Evolutionary conservation across 108 stramenopile species (phyloP).

Genomic region (Nitzschia sp.): DNA sequence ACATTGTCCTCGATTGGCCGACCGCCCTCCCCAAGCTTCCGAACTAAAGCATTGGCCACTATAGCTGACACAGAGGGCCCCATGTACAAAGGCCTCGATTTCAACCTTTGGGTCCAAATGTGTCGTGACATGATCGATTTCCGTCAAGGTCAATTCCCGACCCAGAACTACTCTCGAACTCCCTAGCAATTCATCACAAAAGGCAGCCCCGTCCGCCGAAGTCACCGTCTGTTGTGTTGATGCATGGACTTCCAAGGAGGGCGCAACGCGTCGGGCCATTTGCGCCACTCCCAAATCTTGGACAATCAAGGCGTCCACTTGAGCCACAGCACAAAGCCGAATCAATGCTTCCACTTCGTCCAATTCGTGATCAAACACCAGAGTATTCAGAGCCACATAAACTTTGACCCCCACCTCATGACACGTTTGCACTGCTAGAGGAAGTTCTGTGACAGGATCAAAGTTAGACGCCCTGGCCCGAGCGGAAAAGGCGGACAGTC

Average conservation of each 20-base stretch:
- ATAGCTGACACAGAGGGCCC: conserved; percentile 74
- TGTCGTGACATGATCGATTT: conserved; percentile 48
- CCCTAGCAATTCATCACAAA: conserved; percentile 39
- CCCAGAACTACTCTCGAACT: conserved; percentile 68
- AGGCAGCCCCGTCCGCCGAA: conserved; percentile 61
- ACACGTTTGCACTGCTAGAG: conserved; percentile 42
- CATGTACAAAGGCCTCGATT: conserved; percentile 81
- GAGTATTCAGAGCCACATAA: conserved; percentile 67
- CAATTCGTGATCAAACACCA: conserved; percentile 71
- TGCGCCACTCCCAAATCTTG: conserved; percentile 66
- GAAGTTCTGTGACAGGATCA: conserved; percentile 51
- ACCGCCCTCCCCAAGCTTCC: conserved; percentile 74
- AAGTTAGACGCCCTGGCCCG: conserved; percentile 74
- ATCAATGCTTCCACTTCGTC: conserved; percentile 57
- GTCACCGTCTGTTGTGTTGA: conserved; percentile 78
- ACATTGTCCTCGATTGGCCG: conserved; percentile 79
- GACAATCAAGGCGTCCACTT: conserved; percentile 78
- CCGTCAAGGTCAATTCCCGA: conserved; percentile 55
- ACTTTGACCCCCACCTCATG: conserved; percentile 58
- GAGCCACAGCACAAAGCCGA: conserved; percentile 39
- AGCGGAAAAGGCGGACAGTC: conserved; percentile 66
- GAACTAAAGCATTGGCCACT: conserved; percentile 74
- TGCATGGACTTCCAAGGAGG: conserved; percentile 63
- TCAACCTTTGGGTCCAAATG: conserved; percentile 42
- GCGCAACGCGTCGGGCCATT: conserved; percentile 49